Base-by-base conservation (phyloP, 306 rosid genomes). In the Myrica gale region DNA sequence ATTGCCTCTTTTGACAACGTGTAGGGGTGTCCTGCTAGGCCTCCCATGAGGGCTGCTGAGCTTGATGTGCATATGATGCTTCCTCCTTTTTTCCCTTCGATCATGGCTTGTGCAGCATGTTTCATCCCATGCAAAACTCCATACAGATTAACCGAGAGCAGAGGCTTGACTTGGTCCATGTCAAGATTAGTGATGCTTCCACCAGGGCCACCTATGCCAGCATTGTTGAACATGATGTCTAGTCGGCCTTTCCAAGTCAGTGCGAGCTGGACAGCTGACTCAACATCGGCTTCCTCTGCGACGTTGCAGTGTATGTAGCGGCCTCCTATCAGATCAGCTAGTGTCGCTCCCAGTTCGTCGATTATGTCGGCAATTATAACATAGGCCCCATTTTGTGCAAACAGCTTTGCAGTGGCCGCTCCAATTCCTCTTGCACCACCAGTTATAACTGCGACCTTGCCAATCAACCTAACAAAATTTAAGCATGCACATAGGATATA, bases 361-460 rank as follows among this genome's bases (percentile, higher is more conserved):
- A 93, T 89, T 20, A 93, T 75, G 75, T 93, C 98, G 0, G 93
- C 97, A 51, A 93, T 76, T 10, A 93, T 69, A 16, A 93, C 96
- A 42, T 91, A 79, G 0, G 96, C 93, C 5, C 98, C 96, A 61
- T 91, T 84, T 68, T 80, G 66, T 0, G 93, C 89, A 52, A 93
- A 91, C 0, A 88, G 44, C 81, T 80, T 85, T 2, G 98, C 95
- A n/a, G 92, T 81, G 51, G 96, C 87, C 4, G 88, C 98, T 76
- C 98, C 98, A 4, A 93, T 93, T 58, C 98, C 98, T 82, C 96
- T 85, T 19, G 97, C 91, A 5, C 90, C 98, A 4, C 98, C 98
- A 1, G 98, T 93, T 72, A 93, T 80, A 0, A 93, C 85, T 13
- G 96, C 93, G 0, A 93, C 97, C 58, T 88, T 91, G 26, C 70